phyloP scores from a whole-genome alignment of 148 eudicot genomes.

The Selenicereus undatus region DNA sequence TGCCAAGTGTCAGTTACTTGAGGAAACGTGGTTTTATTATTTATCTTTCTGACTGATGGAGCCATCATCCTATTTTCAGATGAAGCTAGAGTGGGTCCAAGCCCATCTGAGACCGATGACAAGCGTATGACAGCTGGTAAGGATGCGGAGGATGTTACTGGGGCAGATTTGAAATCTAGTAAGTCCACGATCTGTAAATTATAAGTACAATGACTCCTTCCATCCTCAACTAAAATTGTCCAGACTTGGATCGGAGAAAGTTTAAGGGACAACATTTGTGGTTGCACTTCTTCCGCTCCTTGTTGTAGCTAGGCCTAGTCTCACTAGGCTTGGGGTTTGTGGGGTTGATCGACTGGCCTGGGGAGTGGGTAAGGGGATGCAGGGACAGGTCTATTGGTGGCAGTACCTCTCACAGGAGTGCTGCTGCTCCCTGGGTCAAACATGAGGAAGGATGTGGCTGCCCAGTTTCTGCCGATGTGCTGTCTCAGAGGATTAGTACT shows the following conservation, averaged over 20 bases:
- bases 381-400: not conserved
- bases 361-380: not conserved
- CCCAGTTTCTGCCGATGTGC: not conserved
- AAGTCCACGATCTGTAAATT: not conserved
- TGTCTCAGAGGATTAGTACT: not conserved
- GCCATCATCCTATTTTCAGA: slow-evolving; percentile 13
- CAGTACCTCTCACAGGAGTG: not conserved
- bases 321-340: not conserved
- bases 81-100: slow-evolving; percentile 12
- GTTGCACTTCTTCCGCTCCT: not conserved
- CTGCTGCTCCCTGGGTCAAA: not conserved
- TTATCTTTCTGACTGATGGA: not conserved
- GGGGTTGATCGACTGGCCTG: not conserved
- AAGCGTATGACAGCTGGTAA: slow-evolving; percentile 9
- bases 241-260: not conserved
- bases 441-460: not conserved
- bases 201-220: not conserved
- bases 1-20: not conserved
- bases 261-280: not conserved
- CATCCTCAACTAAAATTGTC: not conserved
- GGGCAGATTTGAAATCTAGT: slow-evolving; percentile 15
- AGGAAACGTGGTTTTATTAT: not conserved
- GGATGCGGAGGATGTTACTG: slow-evolving; percentile 11
- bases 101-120: slow-evolving; percentile 9
- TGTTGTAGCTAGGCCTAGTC: no score